phyloP scores from a whole-genome alignment of 345 rosid genomes.

The Bretschneidera sinensis region DNA sequence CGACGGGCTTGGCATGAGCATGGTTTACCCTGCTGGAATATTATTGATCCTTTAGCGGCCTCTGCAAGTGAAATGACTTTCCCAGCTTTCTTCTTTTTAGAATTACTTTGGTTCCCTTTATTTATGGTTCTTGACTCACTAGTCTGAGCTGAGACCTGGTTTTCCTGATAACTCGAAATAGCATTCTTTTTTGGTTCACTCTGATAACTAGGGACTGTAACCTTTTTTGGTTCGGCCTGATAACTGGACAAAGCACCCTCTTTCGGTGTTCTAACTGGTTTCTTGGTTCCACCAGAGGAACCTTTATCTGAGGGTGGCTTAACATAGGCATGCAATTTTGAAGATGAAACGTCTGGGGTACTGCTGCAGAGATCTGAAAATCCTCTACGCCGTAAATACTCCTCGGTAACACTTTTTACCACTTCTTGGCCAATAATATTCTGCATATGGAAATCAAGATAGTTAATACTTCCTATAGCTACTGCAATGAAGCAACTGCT shows the following conservation, averaged over 20 bases:
- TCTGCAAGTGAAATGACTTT: slow-evolving; percentile 86
- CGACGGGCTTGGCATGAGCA: slow-evolving; percentile 89
- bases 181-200: slow-evolving; percentile 23
- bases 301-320: slow-evolving; percentile 57
- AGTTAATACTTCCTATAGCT: neutral
- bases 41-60: slow-evolving; percentile 90
- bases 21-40: slow-evolving; percentile 91
- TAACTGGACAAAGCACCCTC: slow-evolving; percentile 31
- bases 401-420: slow-evolving; percentile 65
- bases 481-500: neutral
- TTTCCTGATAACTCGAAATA: slow-evolving; percentile 22
- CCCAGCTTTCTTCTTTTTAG: slow-evolving; percentile 82
- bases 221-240: slow-evolving; percentile 30
- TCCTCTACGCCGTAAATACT: slow-evolving; percentile 71
- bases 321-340: slow-evolving; percentile 65
- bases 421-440: slow-evolving; percentile 76
- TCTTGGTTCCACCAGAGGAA: slow-evolving; percentile 42
- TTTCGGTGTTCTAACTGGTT: slow-evolving; percentile 42
- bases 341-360: slow-evolving; percentile 31
- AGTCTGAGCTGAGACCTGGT: slow-evolving; percentile 14
- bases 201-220: slow-evolving; percentile 22
- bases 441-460: slow-evolving; percentile 33
- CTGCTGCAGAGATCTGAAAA: slow-evolving; percentile 36
- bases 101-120: slow-evolving; percentile 43
- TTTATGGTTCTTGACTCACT: slow-evolving; percentile 21